phyloP scores from a whole-genome alignment of 805 yeast genomes.

The Wickerhamiella bombiphila region DNA sequence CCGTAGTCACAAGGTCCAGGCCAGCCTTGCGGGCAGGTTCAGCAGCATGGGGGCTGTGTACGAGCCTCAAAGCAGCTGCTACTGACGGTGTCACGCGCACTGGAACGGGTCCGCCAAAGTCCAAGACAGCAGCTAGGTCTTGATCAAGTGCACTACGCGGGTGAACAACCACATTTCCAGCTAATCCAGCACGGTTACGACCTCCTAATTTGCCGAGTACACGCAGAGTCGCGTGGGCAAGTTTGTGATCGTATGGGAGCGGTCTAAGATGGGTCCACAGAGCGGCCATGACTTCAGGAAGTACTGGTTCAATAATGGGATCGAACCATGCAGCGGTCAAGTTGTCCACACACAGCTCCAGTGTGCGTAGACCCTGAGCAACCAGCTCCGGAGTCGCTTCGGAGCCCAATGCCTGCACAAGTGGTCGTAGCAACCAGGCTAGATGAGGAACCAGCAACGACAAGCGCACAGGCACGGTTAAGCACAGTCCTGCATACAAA shows the following conservation, averaged over 20 bases:
- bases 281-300: slow-evolving; percentile 87
- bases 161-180: slow-evolving; percentile 2
- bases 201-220: slow-evolving; percentile 95
- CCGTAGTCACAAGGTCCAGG: slow-evolving; percentile 50
- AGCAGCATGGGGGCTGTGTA: slow-evolving; percentile 46
- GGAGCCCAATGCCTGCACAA: slow-evolving; percentile 67
- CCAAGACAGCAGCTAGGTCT: slow-evolving; percentile 53
- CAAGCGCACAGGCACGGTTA: slow-evolving; percentile 89
- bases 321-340: slow-evolving; percentile 93
- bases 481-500: slow-evolving; percentile 83
- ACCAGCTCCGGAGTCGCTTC: slow-evolving; percentile 75
- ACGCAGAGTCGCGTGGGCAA: slow-evolving; percentile 85
- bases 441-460: slow-evolving; percentile 89
- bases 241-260: slow-evolving; percentile 86
- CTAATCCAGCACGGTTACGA: slow-evolving; percentile 58
- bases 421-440: slow-evolving; percentile 75
- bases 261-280: slow-evolving; percentile 85
- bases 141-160: slow-evolving; percentile 30
- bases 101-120: slow-evolving; percentile 46
- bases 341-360: slow-evolving; percentile 92
- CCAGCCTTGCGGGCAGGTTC: slow-evolving; percentile 64
- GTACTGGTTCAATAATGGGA: slow-evolving; percentile 91
- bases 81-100: slow-evolving; percentile 75
- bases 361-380: slow-evolving; percentile 84
- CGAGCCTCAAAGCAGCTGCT: slow-evolving; percentile 56